Evolutionary conservation across 2,329 filamentous ascomycete genomes (phyloP).

Genomic region (Aspergillus niger): DNA sequence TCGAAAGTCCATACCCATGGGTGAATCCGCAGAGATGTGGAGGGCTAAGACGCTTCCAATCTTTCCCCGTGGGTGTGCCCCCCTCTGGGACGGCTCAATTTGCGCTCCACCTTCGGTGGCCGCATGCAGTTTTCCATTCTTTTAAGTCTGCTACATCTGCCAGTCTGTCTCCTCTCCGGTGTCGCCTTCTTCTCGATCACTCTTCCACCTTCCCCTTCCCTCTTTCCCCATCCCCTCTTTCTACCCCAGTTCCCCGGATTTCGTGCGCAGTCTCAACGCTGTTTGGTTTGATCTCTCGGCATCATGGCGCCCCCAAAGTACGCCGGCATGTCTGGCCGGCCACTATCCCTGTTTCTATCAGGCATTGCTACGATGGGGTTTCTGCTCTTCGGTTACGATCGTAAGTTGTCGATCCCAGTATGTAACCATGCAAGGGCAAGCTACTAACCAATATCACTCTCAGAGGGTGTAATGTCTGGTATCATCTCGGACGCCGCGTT

Average conservation of each 20-base stretch:
- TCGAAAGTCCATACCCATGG: background rate
- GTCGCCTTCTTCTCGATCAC: background rate
- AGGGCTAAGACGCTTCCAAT: slow-evolving; percentile 5
- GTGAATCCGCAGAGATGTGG: background rate
- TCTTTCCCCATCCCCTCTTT: background rate
- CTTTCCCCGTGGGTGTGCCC: slow-evolving; percentile 9
- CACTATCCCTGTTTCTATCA: slow-evolving; percentile 60
- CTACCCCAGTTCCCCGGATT: background rate
- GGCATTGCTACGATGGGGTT: slow-evolving; percentile 66
- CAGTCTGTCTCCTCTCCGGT: background rate
- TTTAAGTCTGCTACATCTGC: slow-evolving; percentile 6
- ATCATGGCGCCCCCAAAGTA: slow-evolving; percentile 55
- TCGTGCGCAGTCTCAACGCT: background rate
- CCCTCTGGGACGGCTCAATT: background rate
- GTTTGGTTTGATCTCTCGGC: background rate
- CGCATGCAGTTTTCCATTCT: slow-evolving; percentile 3
- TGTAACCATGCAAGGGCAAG: background rate
- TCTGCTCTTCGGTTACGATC: slow-evolving; percentile 61
- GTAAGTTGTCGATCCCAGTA: slow-evolving; percentile 31
- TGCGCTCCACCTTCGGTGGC: slow-evolving; percentile 1
- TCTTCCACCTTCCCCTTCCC: background rate
- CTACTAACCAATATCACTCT: background rate
- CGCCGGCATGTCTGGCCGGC: slow-evolving; percentile 61
- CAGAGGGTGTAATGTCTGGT: slow-evolving; percentile 44
- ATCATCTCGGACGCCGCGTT: slow-evolving; percentile 39